These are phyloP conservation scores for Oenanthe javanica DNA, from an alignment of 140 eudicot genomes.

Conservation along the genomic window DNA sequence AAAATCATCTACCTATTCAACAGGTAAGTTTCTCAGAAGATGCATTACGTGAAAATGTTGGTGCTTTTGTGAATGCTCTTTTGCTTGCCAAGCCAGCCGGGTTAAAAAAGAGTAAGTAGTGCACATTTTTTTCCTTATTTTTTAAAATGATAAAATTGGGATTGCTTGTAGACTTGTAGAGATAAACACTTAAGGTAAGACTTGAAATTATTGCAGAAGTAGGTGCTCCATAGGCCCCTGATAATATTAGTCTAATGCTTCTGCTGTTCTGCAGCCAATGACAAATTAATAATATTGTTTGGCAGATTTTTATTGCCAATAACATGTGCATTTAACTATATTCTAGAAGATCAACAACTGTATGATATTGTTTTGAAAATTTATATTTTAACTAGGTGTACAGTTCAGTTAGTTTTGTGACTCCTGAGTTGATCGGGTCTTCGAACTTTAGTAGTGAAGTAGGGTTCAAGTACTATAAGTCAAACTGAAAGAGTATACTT, in stretches of 20 bases:
- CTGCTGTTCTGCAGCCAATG: background rate
- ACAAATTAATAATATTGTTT: background rate
- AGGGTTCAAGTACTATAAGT: background rate
- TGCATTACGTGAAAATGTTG: conserved; percentile 74
- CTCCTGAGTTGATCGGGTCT: background rate
- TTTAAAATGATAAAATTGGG: background rate
- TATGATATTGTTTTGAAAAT: background rate
- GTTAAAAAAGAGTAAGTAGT: conserved; percentile 80
- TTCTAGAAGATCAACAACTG: background rate
- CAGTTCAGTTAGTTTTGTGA: background rate
- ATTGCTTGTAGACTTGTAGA: background rate
- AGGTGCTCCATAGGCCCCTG: background rate
- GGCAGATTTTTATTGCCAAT: background rate
- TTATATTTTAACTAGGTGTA: background rate
- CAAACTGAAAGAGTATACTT: background rate
- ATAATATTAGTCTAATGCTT: no score
- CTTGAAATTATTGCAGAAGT: background rate
- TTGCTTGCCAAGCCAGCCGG: conserved; percentile 91
- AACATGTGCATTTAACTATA: background rate
- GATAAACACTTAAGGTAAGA: background rate
- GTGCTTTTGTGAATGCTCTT: conserved; percentile 89
- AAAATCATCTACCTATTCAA: background rate
- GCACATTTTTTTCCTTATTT: background rate
- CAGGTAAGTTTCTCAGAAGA: conserved; percentile 75
- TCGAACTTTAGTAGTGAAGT: background rate